Evolutionary conservation across 305 asterid genomes (phyloP), one percentile per base, ranked within the genome.

Genomic region (Solanum hybrid): DNA sequence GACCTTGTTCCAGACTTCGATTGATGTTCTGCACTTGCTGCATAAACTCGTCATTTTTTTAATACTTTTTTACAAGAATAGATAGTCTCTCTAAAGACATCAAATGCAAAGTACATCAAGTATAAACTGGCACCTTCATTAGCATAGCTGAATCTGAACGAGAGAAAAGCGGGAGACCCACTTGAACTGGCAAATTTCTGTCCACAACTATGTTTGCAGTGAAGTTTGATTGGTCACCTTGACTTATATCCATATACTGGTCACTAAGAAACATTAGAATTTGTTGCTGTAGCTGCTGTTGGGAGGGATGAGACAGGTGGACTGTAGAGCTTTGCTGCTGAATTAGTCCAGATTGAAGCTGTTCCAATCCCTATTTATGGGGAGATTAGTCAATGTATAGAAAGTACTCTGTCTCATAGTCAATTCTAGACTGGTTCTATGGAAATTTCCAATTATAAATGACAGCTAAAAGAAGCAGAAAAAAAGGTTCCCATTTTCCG

Each of bases 351-450:
- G 85, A 27, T 83, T 82, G 91, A 81, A 86, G 90, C 82, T 82
- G 91, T 79, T 90, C 89, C 17, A 92, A 75, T 79, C 92, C 91
- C 92, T 92, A 77, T 10, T 11, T 80, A 86, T 70, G 78, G 27
- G n/a, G 24, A n/a, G 8, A 84, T 77, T 77, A 77, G 81, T 77
- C 39, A 31, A 33, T 77, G 24, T 17, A 17, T 17, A 77, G 81
- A 77, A 15, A 32, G 13, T 34, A 33, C 77, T 78, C 41, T 9
- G 24, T 32, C 15, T n/a, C 84, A 78, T n/a, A 33, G 15, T 33
- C 84, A 17, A 78, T 33, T 78, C 2, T 20, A 78, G 26, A 78
- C 45, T 33, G 51, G 84, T 78, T 78, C 84, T 33, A 34, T 22
- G 29, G 9, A 78, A 78, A 78, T 33, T 33, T 17, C 15, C 84